Base-by-base conservation (phyloP, 805 yeast genomes). In the Saturnispora bothae region DNA sequence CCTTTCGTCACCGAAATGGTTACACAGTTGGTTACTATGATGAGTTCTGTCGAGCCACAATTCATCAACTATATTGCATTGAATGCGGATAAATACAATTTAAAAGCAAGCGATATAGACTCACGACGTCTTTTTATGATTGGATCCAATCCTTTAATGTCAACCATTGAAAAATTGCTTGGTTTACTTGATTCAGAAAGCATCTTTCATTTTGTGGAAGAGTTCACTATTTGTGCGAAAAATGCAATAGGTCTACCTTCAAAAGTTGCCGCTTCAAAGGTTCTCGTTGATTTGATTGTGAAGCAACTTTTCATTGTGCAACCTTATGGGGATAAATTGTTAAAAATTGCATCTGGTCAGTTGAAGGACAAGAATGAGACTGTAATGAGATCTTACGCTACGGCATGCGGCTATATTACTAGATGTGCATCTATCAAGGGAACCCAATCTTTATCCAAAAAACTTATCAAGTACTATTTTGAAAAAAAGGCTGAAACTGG, bases 1-100 rank as follows among this genome's bases (percentile, higher is more conserved):
- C 78, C 83, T 2, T 84, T 76, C 56, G 73, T 82, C 27, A 79
- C 92, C 0, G 64, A 63, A 4, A 65, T 92, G 34, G 62, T 85
- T 4, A 78, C 74, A 29, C 83, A 83, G 36, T 68, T 92, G 50
- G 65, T 82, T 4, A 59, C 69, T 5, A 61, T 85, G 42, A 75
- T 89, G 75, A 83, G 96, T 0, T 78, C 92, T 0, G 65, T 89
- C 30, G 98, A 92, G 51, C 97, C 97, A 0, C 95, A 88, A 52
- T 75, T 82, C 2, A 70, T 84, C 44, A 89, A 92, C 52, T 89
- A 86, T 50, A 59, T 89, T 41, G 76, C 92, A 0, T 63, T 89
- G 43, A 88, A 92, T 59, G 95, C 96, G 1, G 88, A 76, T 42
- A 89, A 86, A 55, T 86, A 81, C 53, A 85, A 86, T 31, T 54